Conservation (phyloP, 768 basidiomycete species). For the Hygrophorus russula region DNA sequence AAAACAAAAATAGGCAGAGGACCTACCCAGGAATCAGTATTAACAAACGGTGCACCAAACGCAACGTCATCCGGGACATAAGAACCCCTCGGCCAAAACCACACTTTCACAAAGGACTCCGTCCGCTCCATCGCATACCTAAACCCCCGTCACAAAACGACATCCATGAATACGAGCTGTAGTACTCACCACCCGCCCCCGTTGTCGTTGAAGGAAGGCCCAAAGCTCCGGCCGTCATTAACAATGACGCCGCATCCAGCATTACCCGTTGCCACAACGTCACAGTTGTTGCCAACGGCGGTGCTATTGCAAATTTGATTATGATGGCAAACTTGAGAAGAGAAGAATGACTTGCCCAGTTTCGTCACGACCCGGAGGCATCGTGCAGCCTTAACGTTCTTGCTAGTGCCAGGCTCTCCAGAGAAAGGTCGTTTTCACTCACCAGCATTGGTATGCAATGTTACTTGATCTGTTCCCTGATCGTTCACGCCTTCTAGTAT, state of each 20-base stretch:
- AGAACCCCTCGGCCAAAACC: slow-evolving; percentile 59
- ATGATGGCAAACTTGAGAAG: not conserved
- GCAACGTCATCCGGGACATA: slow-evolving; percentile 37
- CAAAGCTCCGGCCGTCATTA: slow-evolving; percentile 35
- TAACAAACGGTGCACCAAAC: slow-evolving; percentile 28
- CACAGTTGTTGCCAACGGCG: slow-evolving; percentile 33
- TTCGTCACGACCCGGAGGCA: slow-evolving; percentile 32
- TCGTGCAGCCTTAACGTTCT: slow-evolving; percentile 32
- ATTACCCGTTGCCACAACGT: slow-evolving; percentile 35
- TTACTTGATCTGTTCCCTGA: slow-evolving; percentile 35
- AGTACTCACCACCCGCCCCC: slow-evolving; percentile 50
- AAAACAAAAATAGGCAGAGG: not conserved
- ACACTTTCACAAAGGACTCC: slow-evolving; percentile 44
- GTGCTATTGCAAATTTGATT: slow-evolving; percentile 16
- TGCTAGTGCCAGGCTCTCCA: too few species aligned
- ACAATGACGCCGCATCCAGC: slow-evolving; percentile 44
- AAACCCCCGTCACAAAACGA: not conserved
- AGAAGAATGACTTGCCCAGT: slow-evolving; percentile 29
- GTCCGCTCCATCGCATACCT: slow-evolving; percentile 61
- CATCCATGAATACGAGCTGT: not conserved
- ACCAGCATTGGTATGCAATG: slow-evolving; percentile 41
- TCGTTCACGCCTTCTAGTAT: slow-evolving; percentile 52
- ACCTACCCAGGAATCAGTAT: slow-evolving; percentile 46
- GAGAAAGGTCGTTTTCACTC: too few species aligned
- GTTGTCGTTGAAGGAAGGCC: slow-evolving; percentile 42